Evolutionary conservation across 345 rosid genomes (phyloP).

Genomic region (Firmiana major): DNA sequence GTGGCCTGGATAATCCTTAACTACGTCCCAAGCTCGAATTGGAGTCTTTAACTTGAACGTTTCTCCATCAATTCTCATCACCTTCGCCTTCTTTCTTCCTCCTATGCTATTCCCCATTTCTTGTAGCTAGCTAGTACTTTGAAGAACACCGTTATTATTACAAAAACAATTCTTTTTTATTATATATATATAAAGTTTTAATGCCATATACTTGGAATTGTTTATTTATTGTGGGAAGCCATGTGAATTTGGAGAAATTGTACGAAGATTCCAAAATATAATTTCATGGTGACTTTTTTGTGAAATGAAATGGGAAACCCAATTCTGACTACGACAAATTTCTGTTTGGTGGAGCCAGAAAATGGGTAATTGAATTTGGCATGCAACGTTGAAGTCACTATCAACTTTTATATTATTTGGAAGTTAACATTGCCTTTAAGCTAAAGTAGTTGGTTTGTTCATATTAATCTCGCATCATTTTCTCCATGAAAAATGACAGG

Average conservation of each 20-base stretch:
- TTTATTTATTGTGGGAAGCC: neutral
- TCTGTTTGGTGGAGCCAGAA: neutral
- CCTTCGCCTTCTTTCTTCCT: constrained; percentile 50
- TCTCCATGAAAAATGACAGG: neutral
- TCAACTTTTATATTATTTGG: neutral
- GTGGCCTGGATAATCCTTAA: constrained; percentile 68
- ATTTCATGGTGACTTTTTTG: neutral
- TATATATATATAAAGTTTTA: neutral
- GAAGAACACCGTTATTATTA: neutral
- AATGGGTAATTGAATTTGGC: neutral
- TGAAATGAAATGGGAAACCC: neutral
- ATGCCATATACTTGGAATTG: neutral
- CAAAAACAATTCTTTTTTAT: neutral
- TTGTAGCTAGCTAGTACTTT: too few relatives aligned
- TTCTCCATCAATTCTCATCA: constrained; percentile 88
- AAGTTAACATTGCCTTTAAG: neutral
- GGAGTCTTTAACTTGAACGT: constrained; percentile 69
- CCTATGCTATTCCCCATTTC: constrained; percentile 74
- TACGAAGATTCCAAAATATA: neutral
- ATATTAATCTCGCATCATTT: neutral
- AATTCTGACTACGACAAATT: too few relatives aligned
- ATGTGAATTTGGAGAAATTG: constrained; percentile 11
- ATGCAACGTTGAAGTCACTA: neutral
- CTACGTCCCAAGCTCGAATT: constrained; percentile 46
- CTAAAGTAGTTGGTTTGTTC: neutral